phyloP scores from a whole-genome alignment of 2,329 filamentous ascomycete genomes.

The Botrytis hyacinthi region DNA sequence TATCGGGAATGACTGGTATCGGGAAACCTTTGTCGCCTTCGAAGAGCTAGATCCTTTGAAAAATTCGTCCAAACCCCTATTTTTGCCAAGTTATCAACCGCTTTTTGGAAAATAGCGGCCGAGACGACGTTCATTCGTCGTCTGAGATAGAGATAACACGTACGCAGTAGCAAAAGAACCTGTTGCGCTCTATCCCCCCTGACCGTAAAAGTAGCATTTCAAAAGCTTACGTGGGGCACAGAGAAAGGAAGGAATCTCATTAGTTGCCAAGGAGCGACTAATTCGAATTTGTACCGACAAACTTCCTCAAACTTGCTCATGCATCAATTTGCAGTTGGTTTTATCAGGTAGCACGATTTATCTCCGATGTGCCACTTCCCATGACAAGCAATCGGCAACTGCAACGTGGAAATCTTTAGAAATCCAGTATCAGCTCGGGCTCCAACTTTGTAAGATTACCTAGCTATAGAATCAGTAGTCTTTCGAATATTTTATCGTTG shows the following conservation, averaged over 20 bases:
- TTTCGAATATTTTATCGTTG: background rate
- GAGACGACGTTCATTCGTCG: background rate
- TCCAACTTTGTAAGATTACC: fast-evolving
- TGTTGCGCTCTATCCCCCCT: fast-evolving
- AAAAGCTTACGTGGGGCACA: background rate
- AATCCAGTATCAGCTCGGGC: background rate
- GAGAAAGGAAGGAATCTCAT: background rate
- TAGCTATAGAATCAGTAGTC: background rate
- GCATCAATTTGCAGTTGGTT: background rate
- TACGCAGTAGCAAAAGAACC: background rate
- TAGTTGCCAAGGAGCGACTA: background rate
- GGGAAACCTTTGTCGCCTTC: background rate
- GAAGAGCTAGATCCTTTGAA: background rate
- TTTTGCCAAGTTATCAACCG: background rate
- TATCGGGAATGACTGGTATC: background rate
- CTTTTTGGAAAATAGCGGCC: background rate
- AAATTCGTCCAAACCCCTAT: background rate
- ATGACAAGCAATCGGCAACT: background rate
- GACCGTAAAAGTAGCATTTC: fast-evolving
- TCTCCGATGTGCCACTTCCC: background rate
- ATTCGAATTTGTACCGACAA: background rate
- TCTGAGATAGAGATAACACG: background rate
- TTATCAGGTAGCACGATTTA: background rate
- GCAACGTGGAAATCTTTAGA: background rate
- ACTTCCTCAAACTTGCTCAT: background rate